Percentiles rank a stretch among this genome's conserved stretches.
phyloP scores from a whole-genome alignment of 1,139 yeast genomes.

The Yamadazyma epiphylla region DNA sequence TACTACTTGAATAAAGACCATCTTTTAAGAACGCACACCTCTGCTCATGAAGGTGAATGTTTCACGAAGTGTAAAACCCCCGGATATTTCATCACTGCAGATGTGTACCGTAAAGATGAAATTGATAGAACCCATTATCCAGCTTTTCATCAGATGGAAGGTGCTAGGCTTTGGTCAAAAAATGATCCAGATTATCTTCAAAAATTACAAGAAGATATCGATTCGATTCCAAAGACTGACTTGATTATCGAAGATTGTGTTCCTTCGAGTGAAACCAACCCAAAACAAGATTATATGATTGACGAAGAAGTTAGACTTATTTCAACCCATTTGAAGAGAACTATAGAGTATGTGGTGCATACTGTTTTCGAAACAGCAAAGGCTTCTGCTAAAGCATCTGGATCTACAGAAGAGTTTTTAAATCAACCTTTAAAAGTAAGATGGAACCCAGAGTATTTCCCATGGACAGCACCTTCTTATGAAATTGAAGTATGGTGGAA shows the following conservation, averaged over 20 bases:
- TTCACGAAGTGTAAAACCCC: slow-evolving; percentile 65
- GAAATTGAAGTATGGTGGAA: slow-evolving; percentile 99
- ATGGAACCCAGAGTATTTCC: slow-evolving; percentile 96
- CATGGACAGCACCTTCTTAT: slow-evolving; percentile 99
- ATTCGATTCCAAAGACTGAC: slow-evolving; percentile 62
- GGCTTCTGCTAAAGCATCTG: slow-evolving; percentile 63
- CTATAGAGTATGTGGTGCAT: slow-evolving; percentile 77
- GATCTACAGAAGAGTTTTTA: slow-evolving; percentile 57
- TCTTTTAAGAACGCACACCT: slow-evolving; percentile 86
- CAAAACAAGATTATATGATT: slow-evolving; percentile 76
- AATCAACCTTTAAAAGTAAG: slow-evolving; percentile 79
- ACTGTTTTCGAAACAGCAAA: slow-evolving; percentile 78
- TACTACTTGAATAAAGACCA: slow-evolving; percentile 75
- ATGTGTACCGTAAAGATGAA: slow-evolving; percentile 93
- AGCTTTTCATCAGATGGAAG: slow-evolving; percentile 97
- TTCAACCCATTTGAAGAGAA: slow-evolving; percentile 76
- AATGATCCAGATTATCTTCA: slow-evolving; percentile 36
- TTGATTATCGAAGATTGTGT: slow-evolving; percentile 67
- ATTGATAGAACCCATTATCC: slow-evolving; percentile 96
- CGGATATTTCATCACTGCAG: slow-evolving; percentile 91
- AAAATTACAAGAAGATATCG: slow-evolving; percentile 52
- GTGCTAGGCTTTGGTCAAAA: slow-evolving; percentile 82
- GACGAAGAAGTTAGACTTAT: slow-evolving; percentile 66
- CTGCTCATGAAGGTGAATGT: slow-evolving; percentile 92
- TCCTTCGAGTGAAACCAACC: slow-evolving; percentile 60